Evolutionary conservation across 805 yeast genomes (phyloP).

Genomic region (Pichia cephalocereana): DNA sequence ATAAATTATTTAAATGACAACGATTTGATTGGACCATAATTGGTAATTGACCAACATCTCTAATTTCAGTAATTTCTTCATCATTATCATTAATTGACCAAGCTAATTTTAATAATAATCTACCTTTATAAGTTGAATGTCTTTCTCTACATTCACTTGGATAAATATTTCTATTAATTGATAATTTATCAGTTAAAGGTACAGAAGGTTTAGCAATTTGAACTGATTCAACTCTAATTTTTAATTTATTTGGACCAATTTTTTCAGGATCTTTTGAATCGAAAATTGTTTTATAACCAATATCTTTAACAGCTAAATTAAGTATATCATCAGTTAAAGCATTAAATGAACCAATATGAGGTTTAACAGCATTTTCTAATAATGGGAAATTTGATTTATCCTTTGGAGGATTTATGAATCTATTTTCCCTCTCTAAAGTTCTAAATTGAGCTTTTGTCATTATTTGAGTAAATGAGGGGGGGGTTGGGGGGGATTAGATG

Average conservation of each 20-base stretch:
- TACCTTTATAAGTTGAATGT: conserved; percentile 71
- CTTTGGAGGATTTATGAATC: conserved; percentile 84
- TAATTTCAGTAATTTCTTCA: conserved; percentile 65
- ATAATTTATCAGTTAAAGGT: conserved; percentile 57
- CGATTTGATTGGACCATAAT: conserved; percentile 85
- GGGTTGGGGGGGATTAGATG: not conserved
- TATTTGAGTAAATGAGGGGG: too few relatives aligned
- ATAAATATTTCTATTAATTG: conserved; percentile 66
- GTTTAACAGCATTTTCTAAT: conserved; percentile 81
- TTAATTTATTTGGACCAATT: conserved; percentile 70
- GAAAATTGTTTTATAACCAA: conserved; percentile 77
- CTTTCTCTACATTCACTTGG: conserved; percentile 92
- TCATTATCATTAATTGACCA: conserved; percentile 81
- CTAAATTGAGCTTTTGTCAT: conserved; percentile 46
- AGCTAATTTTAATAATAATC: conserved; percentile 64
- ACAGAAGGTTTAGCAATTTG: conserved; percentile 81
- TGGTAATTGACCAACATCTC: conserved; percentile 90
- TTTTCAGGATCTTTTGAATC: conserved; percentile 64
- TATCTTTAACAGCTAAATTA: conserved; percentile 78
- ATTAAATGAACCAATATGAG: conserved; percentile 94
- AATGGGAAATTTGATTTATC: conserved; percentile 77
- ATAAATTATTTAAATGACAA: conserved; percentile 78
- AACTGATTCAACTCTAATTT: conserved; percentile 80
- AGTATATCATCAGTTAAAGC: conserved; percentile 81
- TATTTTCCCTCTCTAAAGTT: conserved; percentile 80